These are phyloP conservation scores for Gossypium mustelinum DNA, from an alignment of 345 rosid species.

Conservation along the genomic window DNA sequence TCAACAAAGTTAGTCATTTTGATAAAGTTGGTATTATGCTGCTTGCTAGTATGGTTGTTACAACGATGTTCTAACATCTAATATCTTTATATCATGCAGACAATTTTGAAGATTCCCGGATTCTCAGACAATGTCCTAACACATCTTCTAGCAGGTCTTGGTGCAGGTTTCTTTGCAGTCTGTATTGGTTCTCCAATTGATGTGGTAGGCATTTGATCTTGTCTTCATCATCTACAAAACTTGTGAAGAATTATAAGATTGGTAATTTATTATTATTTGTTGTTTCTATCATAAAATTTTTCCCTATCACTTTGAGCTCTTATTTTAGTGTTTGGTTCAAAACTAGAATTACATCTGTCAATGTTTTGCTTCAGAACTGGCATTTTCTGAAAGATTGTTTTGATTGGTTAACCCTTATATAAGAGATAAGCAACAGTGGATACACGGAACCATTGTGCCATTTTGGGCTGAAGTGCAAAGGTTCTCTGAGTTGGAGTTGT, in stretches of 20 bases:
- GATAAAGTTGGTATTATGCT: background rate
- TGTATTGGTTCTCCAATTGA: slow-evolving; percentile 95
- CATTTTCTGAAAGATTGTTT: background rate
- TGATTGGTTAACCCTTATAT: background rate
- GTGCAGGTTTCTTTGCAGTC: slow-evolving; percentile 93
- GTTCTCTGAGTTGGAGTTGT: background rate
- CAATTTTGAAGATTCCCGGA: slow-evolving; percentile 90
- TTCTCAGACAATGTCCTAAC: slow-evolving; percentile 74
- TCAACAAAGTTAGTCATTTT: background rate
- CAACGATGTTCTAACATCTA: slow-evolving; percentile 38
- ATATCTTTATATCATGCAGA: slow-evolving; percentile 68
- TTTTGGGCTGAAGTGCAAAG: background rate
- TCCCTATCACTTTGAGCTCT: background rate
- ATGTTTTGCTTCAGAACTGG: background rate
- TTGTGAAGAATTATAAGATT: background rate
- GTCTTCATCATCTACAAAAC: slow-evolving; percentile 1
- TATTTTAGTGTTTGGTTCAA: background rate
- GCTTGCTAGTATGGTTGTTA: slow-evolving; percentile 12
- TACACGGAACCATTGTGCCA: background rate
- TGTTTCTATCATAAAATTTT: background rate
- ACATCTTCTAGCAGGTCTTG: slow-evolving; percentile 83
- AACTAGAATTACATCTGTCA: background rate
- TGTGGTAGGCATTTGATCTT: slow-evolving; percentile 51
- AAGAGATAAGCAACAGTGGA: background rate
- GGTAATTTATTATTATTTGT: background rate